Evolutionary conservation across 2,329 filamentous ascomycete species (phyloP).

Genomic region (Penicillium sp.): DNA sequence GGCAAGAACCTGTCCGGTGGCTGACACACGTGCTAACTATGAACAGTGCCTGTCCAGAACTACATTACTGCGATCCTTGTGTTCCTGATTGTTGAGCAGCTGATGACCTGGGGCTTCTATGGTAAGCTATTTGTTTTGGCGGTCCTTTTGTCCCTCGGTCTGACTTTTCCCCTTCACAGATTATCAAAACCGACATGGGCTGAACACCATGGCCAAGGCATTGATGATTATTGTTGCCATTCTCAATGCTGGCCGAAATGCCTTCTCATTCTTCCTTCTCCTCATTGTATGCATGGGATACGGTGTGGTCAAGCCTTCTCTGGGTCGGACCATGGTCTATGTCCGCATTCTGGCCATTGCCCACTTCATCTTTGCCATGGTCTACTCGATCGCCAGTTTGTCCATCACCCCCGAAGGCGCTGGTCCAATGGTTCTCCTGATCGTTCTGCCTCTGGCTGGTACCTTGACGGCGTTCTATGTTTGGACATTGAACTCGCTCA

Average conservation of each 20-base stretch:
- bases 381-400: conserved; percentile 89
- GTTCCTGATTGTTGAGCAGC: conserved; percentile 93
- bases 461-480: conserved; percentile 97
- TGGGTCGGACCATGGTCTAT: conserved; percentile 92
- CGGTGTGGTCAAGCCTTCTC: conserved; percentile 90
- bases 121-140: conserved; percentile 55
- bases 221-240: conserved; percentile 91
- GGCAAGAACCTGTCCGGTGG: conserved; percentile 32
- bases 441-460: conserved; percentile 88
- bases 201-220: conserved; percentile 80
- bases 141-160: conserved; percentile 18
- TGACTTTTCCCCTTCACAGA: conserved; percentile 61
- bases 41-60: conserved; percentile 87
- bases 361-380: conserved; percentile 92
- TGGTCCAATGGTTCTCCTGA: conserved; percentile 86
- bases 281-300: conserved; percentile 99
- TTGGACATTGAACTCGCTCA: conserved; percentile 96
- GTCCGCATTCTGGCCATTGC: conserved; percentile 88
- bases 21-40: conserved; percentile 40
- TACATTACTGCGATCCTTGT: conserved; percentile 97
- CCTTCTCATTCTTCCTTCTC: conserved; percentile 96
- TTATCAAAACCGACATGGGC: conserved; percentile 88
- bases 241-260: conserved; percentile 91
- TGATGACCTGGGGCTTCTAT: conserved; percentile 99
- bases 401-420: conserved; percentile 87